Base-by-base conservation (phyloP, 1,284 basidiomycete species). In the Puccinia hordei region DNA sequence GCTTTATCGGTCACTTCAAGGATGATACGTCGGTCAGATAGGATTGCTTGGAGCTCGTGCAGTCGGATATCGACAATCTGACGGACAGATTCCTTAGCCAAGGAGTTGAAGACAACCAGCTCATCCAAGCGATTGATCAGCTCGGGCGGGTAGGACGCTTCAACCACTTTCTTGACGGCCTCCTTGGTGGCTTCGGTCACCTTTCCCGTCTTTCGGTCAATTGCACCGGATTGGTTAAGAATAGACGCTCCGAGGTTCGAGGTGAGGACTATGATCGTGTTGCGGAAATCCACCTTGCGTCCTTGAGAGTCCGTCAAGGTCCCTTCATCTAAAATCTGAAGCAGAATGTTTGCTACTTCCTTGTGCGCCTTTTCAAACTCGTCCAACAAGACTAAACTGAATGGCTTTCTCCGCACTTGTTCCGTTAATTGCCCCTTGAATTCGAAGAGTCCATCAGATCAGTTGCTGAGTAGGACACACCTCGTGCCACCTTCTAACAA, bases 271-370 rank as follows among this genome's bases (percentile, higher is more conserved):
- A 83, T 82, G 53, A 83, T 82, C 79, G 84, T 65, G 81, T 90
- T 91, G 87, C 91, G 92, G 87, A 94, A 93, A 85, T 93, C 92
- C 55, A 86, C 83, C 17, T 81, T 76, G 0, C 85, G 82, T 24
- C 86, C 86, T 74, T 86, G 85, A 1, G 83, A 83, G 73, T 98
- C 95, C 0, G 94, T 96, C 81, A 97, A 88, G 77, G 88, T 90
- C 13, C 95, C 95, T 86, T 98, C 95, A 83, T 98, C 94, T 46
- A 98, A 89, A 79, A 98, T 92, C 85, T 97, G 95, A 3, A 98
- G 88, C 17, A 97, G 88, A 81, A 96, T 93, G 90, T 95, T 93
- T 0, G 92, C 89, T 35, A 97, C 93, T 83, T 95, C 94, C 88
- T 81, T 77, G 30, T 78, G 46, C 0, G 93, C 94, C 86, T 96